Evolutionary conservation across 805 yeast genomes (phyloP), one percentile per base, ranked within the genome.

Genomic region (Cyberlindnera mississippiensis): DNA sequence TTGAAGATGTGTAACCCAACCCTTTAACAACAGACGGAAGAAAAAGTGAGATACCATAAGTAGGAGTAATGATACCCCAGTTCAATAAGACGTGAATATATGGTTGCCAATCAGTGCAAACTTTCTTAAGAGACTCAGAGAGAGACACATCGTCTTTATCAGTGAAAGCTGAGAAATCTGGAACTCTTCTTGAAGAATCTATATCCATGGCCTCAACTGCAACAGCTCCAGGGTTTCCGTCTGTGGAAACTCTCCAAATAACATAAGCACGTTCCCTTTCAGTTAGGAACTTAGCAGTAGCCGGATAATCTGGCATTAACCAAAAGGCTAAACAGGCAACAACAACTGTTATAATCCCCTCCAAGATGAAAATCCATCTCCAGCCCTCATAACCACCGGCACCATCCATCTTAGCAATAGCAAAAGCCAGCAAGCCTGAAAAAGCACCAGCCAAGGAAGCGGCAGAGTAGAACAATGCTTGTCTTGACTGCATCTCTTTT

Each of bases 21-120:
- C 40, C 45, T 29, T 56, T 60, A 41, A 71, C 59, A 41, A 71
- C 70, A 13, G 73, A 61, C n/a, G 75, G 75, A 20, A 69, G 49
- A 38, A 70, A 68, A 31, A 66, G 55, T 7, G 73, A 60, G n/a
- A 68, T 46, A 11, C 63, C 68, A 42, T 67, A 67, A 7, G 62
- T 55, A 18, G 70, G 68, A 26, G 61, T 57, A 42, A 55, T 52
- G 17, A 60, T 46, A 6, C 62, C 65, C 52, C 55, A 56, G 46
- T 62, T 60, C 31, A 55, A 41, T 20, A 61, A 35, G 31, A 61
- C 48, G 41, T 55, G 60, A 15, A 50, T 36, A 49, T 61, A 63
- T 15, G 56, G 46, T 46, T 63, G 66, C 61, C 60, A 63, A 38
- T 60, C 65, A 22, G 33, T 42, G 38, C 57, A 45, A 4, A 60